Evolutionary conservation across 305 asterid species (phyloP), one percentile per base, ranked within the genome.

Genomic region (Rubia tinctorum): DNA sequence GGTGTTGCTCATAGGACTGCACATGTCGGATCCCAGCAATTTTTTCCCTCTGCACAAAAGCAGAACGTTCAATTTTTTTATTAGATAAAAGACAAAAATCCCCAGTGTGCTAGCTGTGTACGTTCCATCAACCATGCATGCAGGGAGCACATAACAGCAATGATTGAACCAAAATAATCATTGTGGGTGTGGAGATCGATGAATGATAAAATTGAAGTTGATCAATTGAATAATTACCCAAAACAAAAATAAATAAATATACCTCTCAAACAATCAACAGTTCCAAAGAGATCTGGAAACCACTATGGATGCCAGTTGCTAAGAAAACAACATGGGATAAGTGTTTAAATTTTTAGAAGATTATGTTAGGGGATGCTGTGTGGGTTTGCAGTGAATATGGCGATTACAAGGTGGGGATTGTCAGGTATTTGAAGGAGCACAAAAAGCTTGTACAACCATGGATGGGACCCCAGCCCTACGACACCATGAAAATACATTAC

Each of bases 201-300:
- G 34, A 30, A 30, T 30, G 3, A 30, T 30, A 30, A 30, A 15
- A n/a, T 18, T 23, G 66, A 7, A 45, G 20, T 18, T 20, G 63
- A 58, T 51, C 58, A 42, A 42, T 42, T 8, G 20, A 9, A 7
- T 58, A 7, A 6, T 17, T 51, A 51, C 7, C 22, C 1, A 8
- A 18, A 17, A 53, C 10, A 2, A 40, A 20, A 42, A n/a, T 66
- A 22, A n/a, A 47, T 22, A 23, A n/a, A 58, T 58, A 22, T 73
- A 73, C 81, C 84, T 76, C 77, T 77, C 75, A 81, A 78, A 77
- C 73, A 75, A 81, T 73, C 79, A 80, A 80, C n/a, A 75, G 78
- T 73, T 62, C 73, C 80, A 77, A 76, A 59, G 73, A 71, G 69
- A 64, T 64, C 71, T 15, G 34, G 67, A 62, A 55, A 66, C 65